Percentiles rank a stretch among this genome's conserved stretches.
phyloP scores from a whole-genome alignment of 306 rosid species.

The Luffa aegyptiaca region DNA sequence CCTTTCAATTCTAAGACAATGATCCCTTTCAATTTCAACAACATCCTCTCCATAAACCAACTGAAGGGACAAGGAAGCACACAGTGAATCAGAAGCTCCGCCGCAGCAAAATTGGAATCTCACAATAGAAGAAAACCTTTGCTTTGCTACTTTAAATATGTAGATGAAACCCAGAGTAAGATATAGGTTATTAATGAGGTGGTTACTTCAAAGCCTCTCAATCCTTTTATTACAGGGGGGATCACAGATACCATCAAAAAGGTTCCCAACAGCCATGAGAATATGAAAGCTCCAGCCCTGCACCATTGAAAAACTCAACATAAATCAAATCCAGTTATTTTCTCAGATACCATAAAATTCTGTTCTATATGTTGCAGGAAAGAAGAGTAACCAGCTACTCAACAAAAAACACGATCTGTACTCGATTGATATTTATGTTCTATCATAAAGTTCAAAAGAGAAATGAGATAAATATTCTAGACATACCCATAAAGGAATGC shows the following conservation, averaged over 20 bases:
- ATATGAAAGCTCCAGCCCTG: constrained; percentile 74
- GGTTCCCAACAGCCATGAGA: constrained; percentile 94
- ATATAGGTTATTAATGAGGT: constrained; percentile 66
- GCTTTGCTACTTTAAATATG: constrained; percentile 52
- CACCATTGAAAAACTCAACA: constrained; percentile 22
- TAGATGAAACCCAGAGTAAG: constrained; percentile 78
- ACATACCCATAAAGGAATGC: constrained; percentile 81
- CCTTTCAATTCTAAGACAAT: not conserved
- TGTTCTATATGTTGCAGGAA: not conserved
- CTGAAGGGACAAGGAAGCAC: not conserved
- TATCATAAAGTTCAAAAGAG: constrained; percentile 3
- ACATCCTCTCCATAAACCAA: not conserved
- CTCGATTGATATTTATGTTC: not conserved
- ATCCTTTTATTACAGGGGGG: constrained; percentile 76
- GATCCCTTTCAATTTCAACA: not conserved
- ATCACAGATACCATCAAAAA: constrained; percentile 95
- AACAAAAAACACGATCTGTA: not conserved
- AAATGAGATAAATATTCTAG: constrained; percentile 4
- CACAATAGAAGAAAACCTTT: not conserved
- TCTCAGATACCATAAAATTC: not conserved
- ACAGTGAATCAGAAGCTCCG: constrained; percentile 2
- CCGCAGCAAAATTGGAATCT: constrained; percentile 37
- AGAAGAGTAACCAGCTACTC: not conserved
- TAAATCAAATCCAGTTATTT: not conserved
- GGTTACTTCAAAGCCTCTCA: constrained; percentile 78